Conservation (phyloP, 1,139 yeast genomes). For the Suhomyces panamericanus region DNA sequence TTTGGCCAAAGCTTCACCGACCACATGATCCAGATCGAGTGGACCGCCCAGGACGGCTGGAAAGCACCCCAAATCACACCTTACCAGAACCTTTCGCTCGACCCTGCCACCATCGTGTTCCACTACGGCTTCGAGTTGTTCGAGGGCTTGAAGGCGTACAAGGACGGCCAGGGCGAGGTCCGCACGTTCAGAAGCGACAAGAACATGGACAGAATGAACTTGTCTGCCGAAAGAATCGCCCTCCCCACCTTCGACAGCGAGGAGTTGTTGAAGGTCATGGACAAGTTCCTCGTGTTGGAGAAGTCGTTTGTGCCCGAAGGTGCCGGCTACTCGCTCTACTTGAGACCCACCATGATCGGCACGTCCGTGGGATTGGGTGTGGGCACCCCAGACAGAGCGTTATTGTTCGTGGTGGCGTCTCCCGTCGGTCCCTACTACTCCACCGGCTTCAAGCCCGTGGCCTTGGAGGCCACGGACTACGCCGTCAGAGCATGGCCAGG, state of each 20-base stretch:
- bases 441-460: conserved; percentile 38
- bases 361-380: conserved; percentile 39
- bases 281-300: conserved; percentile 35
- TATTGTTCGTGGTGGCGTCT: conserved; percentile 37
- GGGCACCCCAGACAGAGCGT: conserved; percentile 35
- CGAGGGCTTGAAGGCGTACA: conserved; percentile 33
- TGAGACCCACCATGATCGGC: conserved; percentile 33
- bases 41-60: conserved; percentile 40
- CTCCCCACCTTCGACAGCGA: conserved; percentile 41
- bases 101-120: conserved; percentile 30
- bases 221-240: conserved; percentile 37
- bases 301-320: conserved; percentile 30
- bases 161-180: conserved; percentile 32
- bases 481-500: conserved; percentile 49
- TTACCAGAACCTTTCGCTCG: conserved; percentile 33
- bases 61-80: conserved; percentile 38
- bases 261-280: conserved; percentile 37
- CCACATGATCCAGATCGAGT: conserved; percentile 43
- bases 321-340: conserved; percentile 30
- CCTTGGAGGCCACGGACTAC: conserved; percentile 35
- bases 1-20: conserved; percentile 86
- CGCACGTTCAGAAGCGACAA: conserved; percentile 41
- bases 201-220: conserved; percentile 42
- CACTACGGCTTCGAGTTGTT: conserved; percentile 32
- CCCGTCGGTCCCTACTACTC: conserved; percentile 33